Conservation (phyloP, 805 yeast species). For the Debaryomyces tyrocola region DNA sequence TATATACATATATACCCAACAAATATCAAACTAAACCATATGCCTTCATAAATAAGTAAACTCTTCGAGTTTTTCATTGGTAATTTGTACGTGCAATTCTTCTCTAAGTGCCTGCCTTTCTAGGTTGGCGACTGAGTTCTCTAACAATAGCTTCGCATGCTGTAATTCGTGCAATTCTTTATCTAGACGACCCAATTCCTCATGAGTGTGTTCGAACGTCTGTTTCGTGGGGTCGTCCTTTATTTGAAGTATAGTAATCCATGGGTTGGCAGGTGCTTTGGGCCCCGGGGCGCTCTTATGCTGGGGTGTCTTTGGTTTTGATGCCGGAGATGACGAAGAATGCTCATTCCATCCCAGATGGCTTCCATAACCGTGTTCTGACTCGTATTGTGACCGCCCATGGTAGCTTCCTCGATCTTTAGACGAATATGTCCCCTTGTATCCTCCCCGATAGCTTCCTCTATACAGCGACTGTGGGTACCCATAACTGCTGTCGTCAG, state of each 20-base stretch:
- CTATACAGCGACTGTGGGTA: background rate
- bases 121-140: conserved; percentile 14
- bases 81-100: conserved; percentile 33
- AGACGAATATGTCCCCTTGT: background rate
- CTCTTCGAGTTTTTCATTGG: conserved; percentile 51
- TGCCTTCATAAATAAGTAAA: conserved; percentile 36
- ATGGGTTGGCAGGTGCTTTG: conserved; percentile 23
- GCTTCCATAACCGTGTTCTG: background rate
- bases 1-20: background rate
- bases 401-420: background rate
- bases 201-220: conserved; percentile 23
- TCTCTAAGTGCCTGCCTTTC: conserved; percentile 30
- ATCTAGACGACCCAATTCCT: conserved; percentile 24
- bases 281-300: background rate
- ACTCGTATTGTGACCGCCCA: background rate
- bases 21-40: background rate
- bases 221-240: conserved; percentile 24
- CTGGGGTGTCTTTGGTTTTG: background rate
- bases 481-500: background rate
- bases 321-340: background rate
- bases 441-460: conserved; percentile 1
- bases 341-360: background rate
- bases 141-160: conserved; percentile 19
- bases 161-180: conserved; percentile 26
- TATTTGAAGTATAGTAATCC: conserved; percentile 32